phyloP scores from a whole-genome alignment of 441 rosid species.

The Pelargonium myrrhifolium region DNA sequence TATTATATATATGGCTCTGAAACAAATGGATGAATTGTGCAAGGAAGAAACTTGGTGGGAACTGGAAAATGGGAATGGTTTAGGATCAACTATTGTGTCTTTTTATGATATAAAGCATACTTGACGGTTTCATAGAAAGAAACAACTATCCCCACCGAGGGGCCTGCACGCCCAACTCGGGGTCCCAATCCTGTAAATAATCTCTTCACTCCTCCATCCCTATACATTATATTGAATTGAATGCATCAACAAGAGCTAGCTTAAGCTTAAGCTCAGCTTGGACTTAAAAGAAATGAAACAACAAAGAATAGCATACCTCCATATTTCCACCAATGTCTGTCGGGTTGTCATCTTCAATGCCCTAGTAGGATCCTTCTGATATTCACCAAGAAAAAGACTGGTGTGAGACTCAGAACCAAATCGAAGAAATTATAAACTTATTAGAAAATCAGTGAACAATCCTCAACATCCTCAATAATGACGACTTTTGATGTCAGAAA shows the following conservation, averaged over 20 bases:
- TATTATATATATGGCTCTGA: no score
- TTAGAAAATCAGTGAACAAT: neutral
- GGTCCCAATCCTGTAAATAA: conserved; percentile 51
- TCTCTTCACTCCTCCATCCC: conserved; percentile 60
- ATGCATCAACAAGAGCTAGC: no score
- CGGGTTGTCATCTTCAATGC: conserved; percentile 48
- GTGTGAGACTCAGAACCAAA: neutral
- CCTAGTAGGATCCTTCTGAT: conserved; percentile 46
- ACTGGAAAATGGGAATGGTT: no score
- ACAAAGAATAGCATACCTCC: conserved; percentile 50
- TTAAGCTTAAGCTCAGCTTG: no score
- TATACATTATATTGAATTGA: no score
- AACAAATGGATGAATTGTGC: neutral
- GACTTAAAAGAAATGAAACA: no score
- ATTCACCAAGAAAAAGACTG: neutral
- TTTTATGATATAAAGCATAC: conserved; percentile 25
- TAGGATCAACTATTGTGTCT: neutral
- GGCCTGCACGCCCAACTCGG: conserved; percentile 56
- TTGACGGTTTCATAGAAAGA: conserved; percentile 66
- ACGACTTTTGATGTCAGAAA: no score
- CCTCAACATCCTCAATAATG: neutral
- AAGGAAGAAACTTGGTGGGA: neutral
- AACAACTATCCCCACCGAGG: conserved; percentile 64
- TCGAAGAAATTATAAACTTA: neutral
- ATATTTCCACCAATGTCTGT: conserved; percentile 48